A percentile compares a stretch with the other conserved stretches of the same genome.
Conservation (phyloP, 2,329 filamentous ascomycete genomes). For the Ophiostoma populinum region DNA sequence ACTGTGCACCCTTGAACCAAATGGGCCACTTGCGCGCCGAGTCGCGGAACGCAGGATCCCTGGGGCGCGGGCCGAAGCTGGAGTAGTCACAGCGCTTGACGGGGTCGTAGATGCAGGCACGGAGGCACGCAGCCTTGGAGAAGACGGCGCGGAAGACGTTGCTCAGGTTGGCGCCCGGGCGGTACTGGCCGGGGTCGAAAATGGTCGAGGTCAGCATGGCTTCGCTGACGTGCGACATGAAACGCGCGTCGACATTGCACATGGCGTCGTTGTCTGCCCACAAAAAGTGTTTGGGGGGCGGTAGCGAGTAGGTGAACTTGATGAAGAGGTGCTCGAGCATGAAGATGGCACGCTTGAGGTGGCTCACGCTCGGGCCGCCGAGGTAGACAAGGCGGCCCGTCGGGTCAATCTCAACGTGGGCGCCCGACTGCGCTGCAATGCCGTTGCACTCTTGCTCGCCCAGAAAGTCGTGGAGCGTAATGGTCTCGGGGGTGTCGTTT, state of each 20-base stretch:
- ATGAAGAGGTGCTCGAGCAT: slow-evolving; percentile 13
- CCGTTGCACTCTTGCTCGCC: slow-evolving; percentile 2
- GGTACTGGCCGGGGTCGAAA: slow-evolving; percentile 13
- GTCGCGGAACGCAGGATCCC: slow-evolving; percentile 9
- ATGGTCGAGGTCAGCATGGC: slow-evolving; percentile 15
- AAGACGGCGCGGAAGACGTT: slow-evolving; percentile 12
- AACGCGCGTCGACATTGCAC: slow-evolving; percentile 14
- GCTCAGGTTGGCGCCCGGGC: background rate
- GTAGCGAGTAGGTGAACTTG: slow-evolving; percentile 2
- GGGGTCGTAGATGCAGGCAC: slow-evolving; percentile 13
- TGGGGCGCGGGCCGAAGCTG: slow-evolving; percentile 13
- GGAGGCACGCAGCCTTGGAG: slow-evolving; percentile 13
- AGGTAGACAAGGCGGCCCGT: slow-evolving; percentile 12
- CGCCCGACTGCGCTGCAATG: slow-evolving; percentile 7
- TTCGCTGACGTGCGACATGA: slow-evolving; percentile 15
- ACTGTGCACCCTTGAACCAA: slow-evolving; percentile 8
- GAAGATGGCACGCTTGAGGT: slow-evolving; percentile 4
- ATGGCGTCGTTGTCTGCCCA: slow-evolving; percentile 13
- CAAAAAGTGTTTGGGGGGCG: slow-evolving; percentile 11
- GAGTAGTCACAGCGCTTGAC: slow-evolving; percentile 7
- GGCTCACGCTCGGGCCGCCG: slow-evolving; percentile 1
- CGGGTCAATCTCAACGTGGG: slow-evolving; percentile 5
- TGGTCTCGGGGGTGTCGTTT: slow-evolving; percentile 9
- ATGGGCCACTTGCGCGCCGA: slow-evolving; percentile 7
- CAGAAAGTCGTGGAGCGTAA: slow-evolving; percentile 10